These are phyloP conservation scores for Pseudovirgaria hyperparasitica DNA, from an alignment of 2,329 filamentous ascomycete species.

Conservation along the genomic window DNA sequence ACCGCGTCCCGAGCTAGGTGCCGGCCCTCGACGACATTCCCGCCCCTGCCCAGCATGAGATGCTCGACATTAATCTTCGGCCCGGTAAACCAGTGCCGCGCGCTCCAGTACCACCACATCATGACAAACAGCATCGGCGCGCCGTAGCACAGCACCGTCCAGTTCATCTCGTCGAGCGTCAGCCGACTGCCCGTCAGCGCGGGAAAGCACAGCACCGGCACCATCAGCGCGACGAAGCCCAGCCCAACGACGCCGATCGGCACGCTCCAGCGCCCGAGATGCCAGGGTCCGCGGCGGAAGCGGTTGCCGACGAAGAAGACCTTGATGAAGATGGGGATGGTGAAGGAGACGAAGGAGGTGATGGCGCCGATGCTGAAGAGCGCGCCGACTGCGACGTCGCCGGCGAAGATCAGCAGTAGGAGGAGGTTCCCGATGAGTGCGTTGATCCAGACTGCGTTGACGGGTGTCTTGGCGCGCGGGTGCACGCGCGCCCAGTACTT, in stretches of 20 bases:
- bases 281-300: slow-evolving; percentile 57
- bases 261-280: slow-evolving; percentile 47
- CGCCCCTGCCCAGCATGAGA: slow-evolving; percentile 31
- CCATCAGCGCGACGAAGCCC: slow-evolving; percentile 50
- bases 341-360: slow-evolving; percentile 51
- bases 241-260: slow-evolving; percentile 45
- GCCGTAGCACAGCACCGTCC: slow-evolving; percentile 55
- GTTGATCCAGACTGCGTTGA: slow-evolving; percentile 61
- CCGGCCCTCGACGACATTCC: slow-evolving; percentile 27
- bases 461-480: slow-evolving; percentile 47
- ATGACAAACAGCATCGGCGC: slow-evolving; percentile 46
- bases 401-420: slow-evolving; percentile 53
- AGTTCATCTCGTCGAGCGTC: slow-evolving; percentile 48
- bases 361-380: slow-evolving; percentile 60
- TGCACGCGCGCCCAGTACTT: slow-evolving; percentile 49
- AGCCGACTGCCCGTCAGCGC: slow-evolving; percentile 43
- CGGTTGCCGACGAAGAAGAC: slow-evolving; percentile 47
- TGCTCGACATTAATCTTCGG: slow-evolving; percentile 56
- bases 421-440: slow-evolving; percentile 45
- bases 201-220: slow-evolving; percentile 56
- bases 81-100: slow-evolving; percentile 53
- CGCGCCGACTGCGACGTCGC: slow-evolving; percentile 49
- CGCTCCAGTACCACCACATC: slow-evolving; percentile 52
- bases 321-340: slow-evolving; percentile 45
- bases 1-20: too few relatives aligned